These are phyloP conservation scores for Daldinia sp. DNA, from an alignment of 2,329 filamentous ascomycete genomes.

Conservation along the genomic window DNA sequence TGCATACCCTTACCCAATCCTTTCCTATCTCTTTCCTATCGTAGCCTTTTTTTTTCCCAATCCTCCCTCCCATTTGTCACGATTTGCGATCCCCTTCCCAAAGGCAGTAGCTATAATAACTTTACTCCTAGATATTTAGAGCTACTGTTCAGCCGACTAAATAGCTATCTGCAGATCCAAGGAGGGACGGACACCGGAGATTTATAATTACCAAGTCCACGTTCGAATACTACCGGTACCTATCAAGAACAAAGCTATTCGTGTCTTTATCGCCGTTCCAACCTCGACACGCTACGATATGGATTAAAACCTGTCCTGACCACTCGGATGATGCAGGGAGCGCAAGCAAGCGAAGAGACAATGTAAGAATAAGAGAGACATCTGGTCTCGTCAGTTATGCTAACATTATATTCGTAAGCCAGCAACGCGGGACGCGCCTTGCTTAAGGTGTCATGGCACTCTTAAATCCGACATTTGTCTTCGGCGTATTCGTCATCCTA, in stretches of 20 bases:
- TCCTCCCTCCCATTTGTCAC: conserved; percentile 23
- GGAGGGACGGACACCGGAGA: not conserved
- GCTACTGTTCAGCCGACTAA: conserved; percentile 14
- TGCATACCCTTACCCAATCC: conserved; percentile 33
- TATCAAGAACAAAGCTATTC: conserved; percentile 28
- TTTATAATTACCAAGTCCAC: conserved; percentile 12
- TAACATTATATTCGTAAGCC: conserved; percentile 35
- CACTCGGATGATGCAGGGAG: conserved; percentile 46
- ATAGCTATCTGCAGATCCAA: conserved; percentile 9
- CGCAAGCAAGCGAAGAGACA: conserved; percentile 40
- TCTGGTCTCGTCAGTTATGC: conserved; percentile 18
- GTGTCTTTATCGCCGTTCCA: conserved; percentile 17
- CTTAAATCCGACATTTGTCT: conserved; percentile 82
- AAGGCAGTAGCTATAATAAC: conserved; percentile 12
- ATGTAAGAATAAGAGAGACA: conserved; percentile 40
- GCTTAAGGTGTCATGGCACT: conserved; percentile 67
- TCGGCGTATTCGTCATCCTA: conserved; percentile 84
- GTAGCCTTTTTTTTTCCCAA: conserved; percentile 12
- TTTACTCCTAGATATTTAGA: conserved; percentile 11
- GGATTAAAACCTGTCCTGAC: conserved; percentile 40
- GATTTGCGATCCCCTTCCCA: conserved; percentile 25
- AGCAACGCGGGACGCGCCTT: conserved; percentile 48
- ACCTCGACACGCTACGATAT: conserved; percentile 43
- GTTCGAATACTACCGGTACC: conserved; percentile 4
- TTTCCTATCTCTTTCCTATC: conserved; percentile 33